Percentiles rank a stretch among this genome's conserved stretches.
Conservation (phyloP, 2,329 filamentous ascomycete genomes). For the Onygenales sp. region DNA sequence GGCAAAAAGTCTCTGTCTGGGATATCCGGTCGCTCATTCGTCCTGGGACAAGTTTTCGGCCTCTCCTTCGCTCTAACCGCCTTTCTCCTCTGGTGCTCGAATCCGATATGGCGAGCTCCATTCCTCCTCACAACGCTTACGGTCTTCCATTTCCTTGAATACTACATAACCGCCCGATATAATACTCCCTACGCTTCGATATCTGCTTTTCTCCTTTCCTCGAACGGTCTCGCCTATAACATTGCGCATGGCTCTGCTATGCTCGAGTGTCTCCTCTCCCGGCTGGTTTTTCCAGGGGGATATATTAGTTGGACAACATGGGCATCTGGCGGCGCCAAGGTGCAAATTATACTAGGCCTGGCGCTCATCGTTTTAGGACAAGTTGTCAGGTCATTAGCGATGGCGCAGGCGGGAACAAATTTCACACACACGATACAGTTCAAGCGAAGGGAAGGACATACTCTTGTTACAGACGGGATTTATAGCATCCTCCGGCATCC, state of each 20-base stretch:
- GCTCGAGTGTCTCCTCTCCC: slow-evolving; percentile 53
- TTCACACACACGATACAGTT: slow-evolving; percentile 85
- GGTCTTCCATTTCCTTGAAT: slow-evolving; percentile 92
- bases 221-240: slow-evolving; percentile 77
- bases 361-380: slow-evolving; percentile 61
- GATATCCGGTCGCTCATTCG: slow-evolving; percentile 36
- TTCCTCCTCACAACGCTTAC: slow-evolving; percentile 52
- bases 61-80: slow-evolving; percentile 21
- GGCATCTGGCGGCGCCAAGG: slow-evolving; percentile 24
- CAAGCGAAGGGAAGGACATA: slow-evolving; percentile 59
- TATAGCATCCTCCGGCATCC: slow-evolving; percentile 74
- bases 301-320: slow-evolving; percentile 36
- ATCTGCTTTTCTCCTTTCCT: slow-evolving; percentile 70
- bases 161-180: slow-evolving; percentile 75
- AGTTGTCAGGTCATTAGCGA: slow-evolving; percentile 65
- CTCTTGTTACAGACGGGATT: slow-evolving; percentile 72
- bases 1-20: slow-evolving; percentile 35
- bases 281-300: slow-evolving; percentile 25
- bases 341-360: slow-evolving; percentile 48
- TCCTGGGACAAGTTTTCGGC: slow-evolving; percentile 34
- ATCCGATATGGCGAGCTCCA: slow-evolving; percentile 48
- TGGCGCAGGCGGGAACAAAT: slow-evolving; percentile 78
- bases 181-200: slow-evolving; percentile 67
- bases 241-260: slow-evolving; percentile 70
- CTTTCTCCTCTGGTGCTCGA: slow-evolving; percentile 18